These are phyloP conservation scores for Coemansia biformis DNA, from an alignment of 192 early-diverging fungal species.

Conservation along the genomic window DNA sequence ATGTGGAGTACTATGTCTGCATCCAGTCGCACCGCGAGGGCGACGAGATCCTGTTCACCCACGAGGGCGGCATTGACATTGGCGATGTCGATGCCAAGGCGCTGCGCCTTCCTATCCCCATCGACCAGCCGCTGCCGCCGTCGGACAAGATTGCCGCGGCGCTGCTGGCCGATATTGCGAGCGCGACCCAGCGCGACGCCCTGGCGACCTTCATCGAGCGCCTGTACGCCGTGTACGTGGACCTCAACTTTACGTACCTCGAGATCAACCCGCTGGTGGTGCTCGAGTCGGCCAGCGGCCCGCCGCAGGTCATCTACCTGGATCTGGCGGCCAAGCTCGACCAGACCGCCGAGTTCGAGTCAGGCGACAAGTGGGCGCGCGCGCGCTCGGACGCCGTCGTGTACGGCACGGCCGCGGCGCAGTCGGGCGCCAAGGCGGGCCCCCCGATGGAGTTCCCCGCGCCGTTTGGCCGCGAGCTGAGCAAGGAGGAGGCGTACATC, in stretches of 20 bases:
- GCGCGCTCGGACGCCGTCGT: constrained; percentile 62
- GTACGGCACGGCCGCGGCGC: constrained; percentile 39
- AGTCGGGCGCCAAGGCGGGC: constrained; percentile 9
- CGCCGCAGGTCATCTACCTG: constrained; percentile 79
- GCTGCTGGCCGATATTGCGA: constrained; percentile 68
- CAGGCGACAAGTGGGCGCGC: constrained; percentile 92
- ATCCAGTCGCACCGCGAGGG: constrained; percentile 95
- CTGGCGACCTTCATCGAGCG: constrained; percentile 88
- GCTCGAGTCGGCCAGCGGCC: constrained; percentile 57
- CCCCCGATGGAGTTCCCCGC: constrained; percentile 95
- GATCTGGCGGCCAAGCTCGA: constrained; percentile 98
- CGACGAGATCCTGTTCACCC: constrained; percentile 94
- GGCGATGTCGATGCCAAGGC: constrained; percentile 99
- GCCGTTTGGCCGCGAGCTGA: constrained; percentile 94
- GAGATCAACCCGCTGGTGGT: constrained; percentile 99
- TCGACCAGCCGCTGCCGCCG: constrained; percentile 70
- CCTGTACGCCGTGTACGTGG: constrained; percentile 91
- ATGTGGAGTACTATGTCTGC: constrained; percentile 95
- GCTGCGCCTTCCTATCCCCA: constrained; percentile 74
- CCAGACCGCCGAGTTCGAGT: constrained; percentile 97
- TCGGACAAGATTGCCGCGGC: constrained; percentile 57
- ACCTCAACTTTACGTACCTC: constrained; percentile 97
- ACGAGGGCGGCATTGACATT: constrained; percentile 97
- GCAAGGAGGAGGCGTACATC: constrained; percentile 96
- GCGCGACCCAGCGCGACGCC: constrained; percentile 57